phyloP scores from a whole-genome alignment of 352 stramenopile species.

The Phytophthora podocarpi region DNA sequence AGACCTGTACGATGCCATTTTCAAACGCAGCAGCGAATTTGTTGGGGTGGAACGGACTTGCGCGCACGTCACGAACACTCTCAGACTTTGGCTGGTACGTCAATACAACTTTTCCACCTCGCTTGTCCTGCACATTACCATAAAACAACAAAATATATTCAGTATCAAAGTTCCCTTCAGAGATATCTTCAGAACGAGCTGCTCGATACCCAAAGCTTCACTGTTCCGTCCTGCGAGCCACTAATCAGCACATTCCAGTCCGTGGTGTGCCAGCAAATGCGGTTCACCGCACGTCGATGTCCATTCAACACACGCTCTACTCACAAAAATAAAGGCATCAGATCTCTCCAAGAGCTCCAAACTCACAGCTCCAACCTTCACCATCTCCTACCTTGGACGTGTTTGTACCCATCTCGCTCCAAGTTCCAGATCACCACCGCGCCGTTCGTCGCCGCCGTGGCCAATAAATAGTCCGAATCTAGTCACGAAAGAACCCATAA shows the following conservation, averaged over 20 bases:
- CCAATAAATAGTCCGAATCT: slow-evolving; percentile 86
- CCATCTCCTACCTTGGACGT: slow-evolving; percentile 70
- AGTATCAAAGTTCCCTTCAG: background rate
- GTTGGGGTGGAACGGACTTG: slow-evolving; percentile 76
- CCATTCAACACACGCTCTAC: slow-evolving; percentile 80
- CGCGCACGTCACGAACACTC: slow-evolving; percentile 82
- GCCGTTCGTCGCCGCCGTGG: slow-evolving; percentile 85
- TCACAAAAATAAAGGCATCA: background rate
- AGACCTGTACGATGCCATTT: slow-evolving; percentile 88
- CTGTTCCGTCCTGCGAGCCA: slow-evolving; percentile 85
- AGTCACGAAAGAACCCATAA: too few species aligned
- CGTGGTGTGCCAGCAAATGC: slow-evolving; percentile 88
- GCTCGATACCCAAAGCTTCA: slow-evolving; percentile 92
- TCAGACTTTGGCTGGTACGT: slow-evolving; percentile 89
- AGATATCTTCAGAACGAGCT: too few species aligned
- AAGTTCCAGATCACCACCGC: slow-evolving; percentile 90
- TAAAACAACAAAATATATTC: background rate
- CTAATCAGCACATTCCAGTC: slow-evolving; percentile 85
- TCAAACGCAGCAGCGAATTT: slow-evolving; percentile 87
- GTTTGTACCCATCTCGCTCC: slow-evolving; percentile 86
- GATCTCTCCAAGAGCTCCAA: background rate
- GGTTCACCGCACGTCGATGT: slow-evolving; percentile 85
- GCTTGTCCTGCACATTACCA: slow-evolving; percentile 61
- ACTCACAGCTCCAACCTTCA: background rate
- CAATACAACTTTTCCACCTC: slow-evolving; percentile 64